These are phyloP conservation scores for Colletotrichum phormii DNA, from an alignment of 2,329 filamentous ascomycete genomes.

Conservation along the genomic window DNA sequence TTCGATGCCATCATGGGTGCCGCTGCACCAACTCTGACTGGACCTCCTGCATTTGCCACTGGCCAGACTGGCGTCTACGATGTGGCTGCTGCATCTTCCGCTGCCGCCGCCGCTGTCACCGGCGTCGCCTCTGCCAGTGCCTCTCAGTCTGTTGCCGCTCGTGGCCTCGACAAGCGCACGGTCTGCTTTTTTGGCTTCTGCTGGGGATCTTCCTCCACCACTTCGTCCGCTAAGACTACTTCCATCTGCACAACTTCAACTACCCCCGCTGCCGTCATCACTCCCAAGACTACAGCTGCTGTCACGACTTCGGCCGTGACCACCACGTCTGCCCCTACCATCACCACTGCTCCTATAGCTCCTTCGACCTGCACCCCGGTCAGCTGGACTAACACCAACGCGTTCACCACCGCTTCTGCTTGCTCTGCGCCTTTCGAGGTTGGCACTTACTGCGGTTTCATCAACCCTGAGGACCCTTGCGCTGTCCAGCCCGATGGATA, in stretches of 20 bases:
- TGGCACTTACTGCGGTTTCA: conserved; percentile 29
- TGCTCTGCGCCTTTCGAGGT: conserved; percentile 21
- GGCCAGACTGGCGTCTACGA: conserved; percentile 25
- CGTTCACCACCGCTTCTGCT: conserved; percentile 16
- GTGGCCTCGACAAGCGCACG: neutral
- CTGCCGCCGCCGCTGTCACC: conserved; percentile 6
- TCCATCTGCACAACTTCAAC: neutral
- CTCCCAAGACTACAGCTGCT: neutral
- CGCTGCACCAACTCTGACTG: neutral
- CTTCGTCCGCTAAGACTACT: neutral
- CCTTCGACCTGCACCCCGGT: conserved; percentile 24
- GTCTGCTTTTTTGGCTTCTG: conserved; percentile 20
- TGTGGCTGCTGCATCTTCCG: neutral
- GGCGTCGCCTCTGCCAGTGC: conserved; percentile 25
- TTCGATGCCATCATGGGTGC: conserved; percentile 16
- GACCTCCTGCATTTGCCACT: conserved; percentile 14
- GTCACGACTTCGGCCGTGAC: neutral
- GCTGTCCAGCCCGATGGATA: conserved; percentile 20
- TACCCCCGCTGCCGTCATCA: neutral
- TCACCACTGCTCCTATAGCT: neutral
- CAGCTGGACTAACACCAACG: conserved; percentile 27
- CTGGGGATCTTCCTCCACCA: neutral
- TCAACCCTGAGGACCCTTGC: conserved; percentile 34
- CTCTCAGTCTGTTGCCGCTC: conserved; percentile 10
- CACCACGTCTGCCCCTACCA: neutral